Conservation (phyloP, 805 yeast species). For the Candida boidinii region DNA sequence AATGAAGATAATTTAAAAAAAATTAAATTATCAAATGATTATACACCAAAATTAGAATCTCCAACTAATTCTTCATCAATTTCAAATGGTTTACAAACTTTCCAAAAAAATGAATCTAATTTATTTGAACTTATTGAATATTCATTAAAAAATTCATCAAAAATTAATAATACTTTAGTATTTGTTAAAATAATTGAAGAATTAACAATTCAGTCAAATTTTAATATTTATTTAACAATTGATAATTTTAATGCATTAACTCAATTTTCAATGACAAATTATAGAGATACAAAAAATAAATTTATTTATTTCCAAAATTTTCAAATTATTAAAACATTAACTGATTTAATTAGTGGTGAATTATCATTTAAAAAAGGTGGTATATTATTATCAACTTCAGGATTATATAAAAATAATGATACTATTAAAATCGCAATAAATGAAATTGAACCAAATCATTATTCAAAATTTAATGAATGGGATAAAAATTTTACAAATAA, state of each 20-base stretch:
- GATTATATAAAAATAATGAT: constrained; percentile 38
- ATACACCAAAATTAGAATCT: constrained; percentile 13
- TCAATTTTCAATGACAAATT: constrained; percentile 45
- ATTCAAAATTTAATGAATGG: constrained; percentile 37
- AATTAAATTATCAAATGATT: constrained; percentile 15
- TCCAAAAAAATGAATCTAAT: constrained; percentile 17
- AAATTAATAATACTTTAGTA: constrained; percentile 29
- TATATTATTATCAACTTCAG: constrained; percentile 54
- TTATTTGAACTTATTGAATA: constrained; percentile 35
- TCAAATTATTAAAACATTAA: constrained; percentile 51
- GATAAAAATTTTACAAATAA: constrained; percentile 47
- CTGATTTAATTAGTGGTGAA: constrained; percentile 47
- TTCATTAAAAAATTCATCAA: constrained; percentile 11
- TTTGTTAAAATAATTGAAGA: constrained; percentile 50
- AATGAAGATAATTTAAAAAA: constrained; percentile 28
- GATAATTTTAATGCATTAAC: constrained; percentile 67
- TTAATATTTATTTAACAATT: constrained; percentile 59
- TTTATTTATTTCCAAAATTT: constrained; percentile 53
- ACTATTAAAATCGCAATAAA: constrained; percentile 59
- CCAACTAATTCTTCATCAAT: constrained; percentile 8
- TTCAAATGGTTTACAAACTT: constrained; percentile 4
- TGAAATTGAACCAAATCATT: constrained; percentile 43
- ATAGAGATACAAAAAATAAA: constrained; percentile 47
- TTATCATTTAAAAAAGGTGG: constrained; percentile 51
- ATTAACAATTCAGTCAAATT: constrained; percentile 36